These are phyloP conservation scores for Cicer bijugum DNA, from an alignment of 306 rosid genomes.

Conservation along the genomic window DNA sequence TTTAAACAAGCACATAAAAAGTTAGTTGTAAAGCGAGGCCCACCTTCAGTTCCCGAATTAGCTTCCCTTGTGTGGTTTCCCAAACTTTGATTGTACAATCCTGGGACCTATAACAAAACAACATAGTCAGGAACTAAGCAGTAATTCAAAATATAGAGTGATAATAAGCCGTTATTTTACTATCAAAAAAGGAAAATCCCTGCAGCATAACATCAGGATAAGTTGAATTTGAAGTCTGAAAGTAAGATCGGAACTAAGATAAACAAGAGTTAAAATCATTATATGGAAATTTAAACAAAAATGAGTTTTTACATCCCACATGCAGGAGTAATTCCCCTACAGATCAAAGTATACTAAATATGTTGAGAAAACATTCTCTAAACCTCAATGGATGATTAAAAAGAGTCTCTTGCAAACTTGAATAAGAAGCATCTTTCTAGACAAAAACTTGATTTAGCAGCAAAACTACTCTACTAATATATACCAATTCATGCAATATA, in stretches of 20 bases:
- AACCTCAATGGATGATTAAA: constrained; percentile 12
- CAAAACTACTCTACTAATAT: background rate
- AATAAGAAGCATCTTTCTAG: constrained; percentile 15
- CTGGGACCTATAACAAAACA: constrained; percentile 67
- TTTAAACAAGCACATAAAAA: constrained; percentile 23
- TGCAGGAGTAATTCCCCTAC: background rate
- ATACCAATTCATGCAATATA: constrained; percentile 14
- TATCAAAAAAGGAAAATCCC: background rate
- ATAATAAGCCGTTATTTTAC: background rate
- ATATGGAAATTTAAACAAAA: constrained; percentile 7
- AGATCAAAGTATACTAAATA: background rate
- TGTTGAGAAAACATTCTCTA: background rate
- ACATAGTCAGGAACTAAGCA: constrained; percentile 31
- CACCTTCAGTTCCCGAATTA: constrained; percentile 87
- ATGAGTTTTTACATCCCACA: background rate
- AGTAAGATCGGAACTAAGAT: constrained; percentile 10
- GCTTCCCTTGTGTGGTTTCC: constrained; percentile 95
- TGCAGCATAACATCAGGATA: background rate
- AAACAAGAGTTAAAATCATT: constrained; percentile 8
- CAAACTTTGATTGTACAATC: constrained; percentile 93
- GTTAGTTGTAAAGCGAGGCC: background rate
- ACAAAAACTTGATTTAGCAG: background rate
- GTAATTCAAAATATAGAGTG: background rate
- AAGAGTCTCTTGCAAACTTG: background rate
- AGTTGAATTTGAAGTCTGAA: constrained; percentile 12